Conservation (phyloP, 1,284 basidiomycete species). For the Singerocomus inundabilis region DNA sequence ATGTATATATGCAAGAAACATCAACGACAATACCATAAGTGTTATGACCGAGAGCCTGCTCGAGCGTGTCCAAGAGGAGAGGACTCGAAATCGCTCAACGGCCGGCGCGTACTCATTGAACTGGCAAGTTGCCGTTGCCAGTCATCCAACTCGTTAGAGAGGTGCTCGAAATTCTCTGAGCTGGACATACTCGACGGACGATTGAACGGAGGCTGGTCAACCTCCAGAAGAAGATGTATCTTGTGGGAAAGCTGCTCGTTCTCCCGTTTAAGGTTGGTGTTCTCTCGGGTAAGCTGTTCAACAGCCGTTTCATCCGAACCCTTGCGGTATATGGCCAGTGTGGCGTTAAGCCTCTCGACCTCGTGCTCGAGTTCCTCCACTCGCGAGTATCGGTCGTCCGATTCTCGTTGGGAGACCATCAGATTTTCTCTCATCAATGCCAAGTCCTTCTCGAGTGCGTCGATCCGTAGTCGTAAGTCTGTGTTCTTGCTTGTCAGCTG, state of each 20-base stretch:
- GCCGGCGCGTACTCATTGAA: constrained; percentile 69
- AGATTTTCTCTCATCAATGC: constrained; percentile 72
- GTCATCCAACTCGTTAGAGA: constrained; percentile 76
- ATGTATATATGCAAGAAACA: constrained; percentile 45
- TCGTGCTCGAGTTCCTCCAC: constrained; percentile 80
- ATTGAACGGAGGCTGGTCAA: constrained; percentile 72
- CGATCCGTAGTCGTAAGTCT: constrained; percentile 73
- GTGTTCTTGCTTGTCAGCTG: constrained; percentile 70
- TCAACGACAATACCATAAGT: constrained; percentile 30
- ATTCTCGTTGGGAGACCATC: constrained; percentile 68
- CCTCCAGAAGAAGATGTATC: constrained; percentile 81
- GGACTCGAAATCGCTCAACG: constrained; percentile 68
- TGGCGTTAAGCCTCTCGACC: constrained; percentile 74
- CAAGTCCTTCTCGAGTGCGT: constrained; percentile 73
- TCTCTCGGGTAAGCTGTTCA: constrained; percentile 77
- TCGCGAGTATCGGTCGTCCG: constrained; percentile 71
- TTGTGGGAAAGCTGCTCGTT: constrained; percentile 85
- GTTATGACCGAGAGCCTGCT: constrained; percentile 66
- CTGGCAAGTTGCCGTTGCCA: constrained; percentile 80
- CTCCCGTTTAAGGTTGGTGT: constrained; percentile 73
- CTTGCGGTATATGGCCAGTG: constrained; percentile 72
- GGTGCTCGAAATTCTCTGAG: constrained; percentile 78
- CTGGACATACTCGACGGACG: constrained; percentile 72
- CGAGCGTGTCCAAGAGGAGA: constrained; percentile 52
- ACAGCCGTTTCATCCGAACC: constrained; percentile 67